A percentile compares a stretch with the other conserved stretches of the same genome.
Evolutionary conservation across 495 filamentous ascomycete genomes (phyloP).

Genomic region (Penicillium chermesinum): DNA sequence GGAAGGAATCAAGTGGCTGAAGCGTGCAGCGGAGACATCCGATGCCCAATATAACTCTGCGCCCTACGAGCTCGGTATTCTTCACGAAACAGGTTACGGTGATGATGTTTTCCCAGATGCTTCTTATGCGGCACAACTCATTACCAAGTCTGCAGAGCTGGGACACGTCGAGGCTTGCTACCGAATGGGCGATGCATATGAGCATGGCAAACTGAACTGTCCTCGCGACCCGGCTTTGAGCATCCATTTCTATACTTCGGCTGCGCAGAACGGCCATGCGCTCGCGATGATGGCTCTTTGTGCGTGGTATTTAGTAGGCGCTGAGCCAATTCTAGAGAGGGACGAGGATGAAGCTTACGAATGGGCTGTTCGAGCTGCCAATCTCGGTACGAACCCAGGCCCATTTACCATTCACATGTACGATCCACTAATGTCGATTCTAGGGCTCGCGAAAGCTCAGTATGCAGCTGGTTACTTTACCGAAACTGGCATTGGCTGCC

Average conservation of each 20-base stretch:
- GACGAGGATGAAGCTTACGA: slow-evolving; percentile 96
- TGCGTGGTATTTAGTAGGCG: slow-evolving; percentile 97
- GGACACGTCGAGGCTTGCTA: slow-evolving; percentile 81
- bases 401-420: not conserved
- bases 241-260: slow-evolving; percentile 94
- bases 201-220: slow-evolving; percentile 82
- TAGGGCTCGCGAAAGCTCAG: slow-evolving; percentile 86
- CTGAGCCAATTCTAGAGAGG: slow-evolving; percentile 86
- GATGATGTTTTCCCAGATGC: slow-evolving; percentile 89
- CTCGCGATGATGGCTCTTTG: slow-evolving; percentile 98
- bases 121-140: slow-evolving; percentile 86
- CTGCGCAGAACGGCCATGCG: slow-evolving; percentile 76
- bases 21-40: slow-evolving; percentile 81
- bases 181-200: slow-evolving; percentile 92
- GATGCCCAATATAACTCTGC: slow-evolving; percentile 89
- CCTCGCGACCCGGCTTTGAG: slow-evolving; percentile 88
- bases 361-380: slow-evolving; percentile 84
- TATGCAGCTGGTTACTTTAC: slow-evolving; percentile 97
- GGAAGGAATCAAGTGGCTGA: slow-evolving; percentile 95
- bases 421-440: slow-evolving; percentile 9
- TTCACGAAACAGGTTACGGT: slow-evolving; percentile 86
- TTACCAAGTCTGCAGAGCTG: slow-evolving; percentile 89
- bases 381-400: slow-evolving; percentile 58
- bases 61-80: slow-evolving; percentile 80
- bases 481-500: slow-evolving; percentile 95